Base-by-base conservation (phyloP, 2,329 filamentous ascomycete genomes). In the Leptosphaerulina australis region DNA sequence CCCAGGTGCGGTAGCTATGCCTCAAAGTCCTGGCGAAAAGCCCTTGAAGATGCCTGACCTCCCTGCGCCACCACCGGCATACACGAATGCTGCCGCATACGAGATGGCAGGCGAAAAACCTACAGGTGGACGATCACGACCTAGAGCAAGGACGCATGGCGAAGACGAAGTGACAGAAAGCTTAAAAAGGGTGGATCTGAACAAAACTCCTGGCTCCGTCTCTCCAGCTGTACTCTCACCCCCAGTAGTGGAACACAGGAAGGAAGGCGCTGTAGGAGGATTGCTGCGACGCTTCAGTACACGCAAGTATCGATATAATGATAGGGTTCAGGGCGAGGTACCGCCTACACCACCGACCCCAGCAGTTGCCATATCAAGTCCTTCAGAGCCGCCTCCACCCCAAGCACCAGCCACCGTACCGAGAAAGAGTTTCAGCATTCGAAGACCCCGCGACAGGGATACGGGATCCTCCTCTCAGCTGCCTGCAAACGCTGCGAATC, bases 281-380 rank as follows among this genome's bases (percentile, higher is more conserved):
- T 79, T 99, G 40, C 78, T 99, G 38, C 84, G 94, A 59, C 84
- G 94, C 28, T 92, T 99, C 70, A 97, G 93, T 76, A 97, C 94
- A 6, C 85, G 93, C 57, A 85, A 88, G 63, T 83, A 87, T 47
- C 84, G 83, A 71, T 90, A 88, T 24, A 66, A 66, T n/a, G 66
- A 71, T 11, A 62, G 59, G 41, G 66, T 67, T 17, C 80, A 60
- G 83, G 83, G 74, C 82, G 81, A 69, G 74, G 71, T 81, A 51
- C 80, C 85, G 40, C 86, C 87, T 74, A 73, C 82, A 50, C 80
- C 85, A 48, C 87, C 88, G 28, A 85, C 88, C 37, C 89, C 90
- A 31, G 86, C 88, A 33, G 82, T 96, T 26, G 89, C 88, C 45
- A 85, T 94, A n/a, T 90, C 93, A 62, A 85, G 87, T 11, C 88